These are phyloP conservation scores for Mycena haematopus DNA, from an alignment of 768 basidiomycete species.

Conservation along the genomic window DNA sequence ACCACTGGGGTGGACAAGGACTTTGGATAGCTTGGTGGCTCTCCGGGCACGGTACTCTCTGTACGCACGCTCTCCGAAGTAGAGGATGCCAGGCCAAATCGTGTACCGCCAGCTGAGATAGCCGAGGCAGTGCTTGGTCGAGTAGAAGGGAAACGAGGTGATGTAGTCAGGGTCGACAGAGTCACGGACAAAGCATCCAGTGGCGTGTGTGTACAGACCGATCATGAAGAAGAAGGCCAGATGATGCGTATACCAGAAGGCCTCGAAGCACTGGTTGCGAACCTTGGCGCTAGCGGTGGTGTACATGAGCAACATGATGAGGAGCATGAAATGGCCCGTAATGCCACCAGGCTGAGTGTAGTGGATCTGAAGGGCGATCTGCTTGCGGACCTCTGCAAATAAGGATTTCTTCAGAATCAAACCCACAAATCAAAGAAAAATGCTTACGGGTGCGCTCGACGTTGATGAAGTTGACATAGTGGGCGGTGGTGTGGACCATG, in stretches of 20 bases:
- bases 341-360: slow-evolving; percentile 91
- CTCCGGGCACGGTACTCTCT: slow-evolving; percentile 83
- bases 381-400: slow-evolving; percentile 80
- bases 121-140: slow-evolving; percentile 85
- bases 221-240: slow-evolving; percentile 95
- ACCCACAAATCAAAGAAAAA: background rate
- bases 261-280: slow-evolving; percentile 89
- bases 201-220: slow-evolving; percentile 87
- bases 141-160: slow-evolving; percentile 84
- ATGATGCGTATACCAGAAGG: slow-evolving; percentile 97
- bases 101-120: slow-evolving; percentile 91
- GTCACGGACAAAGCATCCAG: slow-evolving; percentile 95
- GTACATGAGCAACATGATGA: slow-evolving; percentile 94
- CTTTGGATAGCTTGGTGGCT: slow-evolving; percentile 81
- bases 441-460: slow-evolving; percentile 80
- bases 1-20: slow-evolving; percentile 90
- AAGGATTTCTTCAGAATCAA: background rate
- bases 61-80: slow-evolving; percentile 86
- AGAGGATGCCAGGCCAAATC: slow-evolving; percentile 91
- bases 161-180: slow-evolving; percentile 74
- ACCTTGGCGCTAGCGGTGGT: slow-evolving; percentile 90
- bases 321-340: slow-evolving; percentile 94
- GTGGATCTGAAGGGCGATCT: slow-evolving; percentile 83
- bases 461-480: slow-evolving; percentile 93
- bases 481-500: slow-evolving; percentile 91